Conservation (phyloP, 441 rosid genomes). For the Kokia cookei region DNA sequence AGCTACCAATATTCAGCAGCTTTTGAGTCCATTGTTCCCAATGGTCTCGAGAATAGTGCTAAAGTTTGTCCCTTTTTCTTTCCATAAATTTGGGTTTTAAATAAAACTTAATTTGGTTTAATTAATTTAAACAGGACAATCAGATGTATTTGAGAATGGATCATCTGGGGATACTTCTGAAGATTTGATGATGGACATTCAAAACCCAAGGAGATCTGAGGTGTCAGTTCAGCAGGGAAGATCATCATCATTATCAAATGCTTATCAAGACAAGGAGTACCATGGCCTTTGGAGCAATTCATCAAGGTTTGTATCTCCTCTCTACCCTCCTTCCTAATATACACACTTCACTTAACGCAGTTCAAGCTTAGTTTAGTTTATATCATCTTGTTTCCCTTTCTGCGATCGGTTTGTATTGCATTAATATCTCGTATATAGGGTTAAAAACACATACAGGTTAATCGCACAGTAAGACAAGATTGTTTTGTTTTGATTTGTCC, state of each 20-base stretch:
- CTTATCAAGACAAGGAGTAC: constrained; percentile 39
- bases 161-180: constrained; percentile 75
- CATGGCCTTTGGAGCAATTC: constrained; percentile 75
- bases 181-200: constrained; percentile 65
- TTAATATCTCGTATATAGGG: not conserved
- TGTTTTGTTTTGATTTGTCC: not conserved
- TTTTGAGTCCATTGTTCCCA: not conserved
- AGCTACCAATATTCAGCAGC: not conserved
- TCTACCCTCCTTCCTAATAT: not conserved
- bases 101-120: not conserved
- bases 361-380: not conserved
- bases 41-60: not conserved
- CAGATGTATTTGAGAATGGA: constrained; percentile 61
- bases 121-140: constrained; percentile 34
- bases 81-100: not conserved
- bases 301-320: constrained; percentile 53
- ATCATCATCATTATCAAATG: constrained; percentile 30
- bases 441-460: not conserved
- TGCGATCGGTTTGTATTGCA: not conserved
- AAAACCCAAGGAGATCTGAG: constrained; percentile 49
- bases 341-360: not conserved
- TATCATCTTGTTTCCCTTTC: not conserved
- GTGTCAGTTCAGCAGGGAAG: constrained; percentile 45
- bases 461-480: not conserved
- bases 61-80: not conserved